A percentile compares a stretch with the other conserved stretches of the same genome.
Evolutionary conservation across 129 eudicot species (phyloP).

Genomic region (Artemisia annua): DNA sequence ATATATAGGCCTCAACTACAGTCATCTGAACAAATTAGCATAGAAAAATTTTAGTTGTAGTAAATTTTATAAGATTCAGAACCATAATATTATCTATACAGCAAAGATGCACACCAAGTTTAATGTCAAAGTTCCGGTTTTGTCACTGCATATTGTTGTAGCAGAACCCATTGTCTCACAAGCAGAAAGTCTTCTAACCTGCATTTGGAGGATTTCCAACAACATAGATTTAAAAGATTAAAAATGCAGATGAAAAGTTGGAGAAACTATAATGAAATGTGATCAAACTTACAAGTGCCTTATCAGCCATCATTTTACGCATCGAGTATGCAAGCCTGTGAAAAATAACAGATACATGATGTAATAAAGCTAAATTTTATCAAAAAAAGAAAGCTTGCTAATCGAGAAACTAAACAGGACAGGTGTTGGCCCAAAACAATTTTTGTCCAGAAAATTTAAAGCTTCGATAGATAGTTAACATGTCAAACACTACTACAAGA

Average conservation of each 20-base stretch:
- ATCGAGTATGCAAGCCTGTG: slow-evolving; percentile 96
- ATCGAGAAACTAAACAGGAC: not conserved
- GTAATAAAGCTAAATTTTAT: too few relatives aligned
- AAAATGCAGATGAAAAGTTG: not conserved
- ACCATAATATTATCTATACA: slow-evolving; percentile 11
- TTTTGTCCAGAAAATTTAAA: too few relatives aligned
- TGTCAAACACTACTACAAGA: too few relatives aligned
- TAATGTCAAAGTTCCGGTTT: slow-evolving; percentile 96
- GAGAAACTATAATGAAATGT: not conserved
- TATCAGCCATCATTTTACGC: slow-evolving; percentile 99
- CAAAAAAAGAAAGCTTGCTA: slow-evolving; percentile 1
- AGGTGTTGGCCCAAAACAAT: not conserved
- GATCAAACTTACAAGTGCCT: slow-evolving; percentile 75
- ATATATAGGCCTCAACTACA: slow-evolving; percentile 69
- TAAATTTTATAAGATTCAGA: not conserved
- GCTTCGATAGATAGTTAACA: too few relatives aligned
- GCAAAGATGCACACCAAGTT: slow-evolving; percentile 55
- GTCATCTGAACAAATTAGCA: slow-evolving; percentile 68
- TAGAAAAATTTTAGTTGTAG: not conserved
- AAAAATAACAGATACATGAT: not conserved
- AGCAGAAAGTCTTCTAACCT: slow-evolving; percentile 98
- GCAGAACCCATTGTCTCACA: slow-evolving; percentile 99
- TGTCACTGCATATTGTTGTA: slow-evolving; percentile 97
- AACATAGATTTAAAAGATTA: not conserved
- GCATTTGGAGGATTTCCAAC: slow-evolving; percentile 25